phyloP scores from a whole-genome alignment of 495 filamentous ascomycete species.

The Aspergillus diversus region DNA sequence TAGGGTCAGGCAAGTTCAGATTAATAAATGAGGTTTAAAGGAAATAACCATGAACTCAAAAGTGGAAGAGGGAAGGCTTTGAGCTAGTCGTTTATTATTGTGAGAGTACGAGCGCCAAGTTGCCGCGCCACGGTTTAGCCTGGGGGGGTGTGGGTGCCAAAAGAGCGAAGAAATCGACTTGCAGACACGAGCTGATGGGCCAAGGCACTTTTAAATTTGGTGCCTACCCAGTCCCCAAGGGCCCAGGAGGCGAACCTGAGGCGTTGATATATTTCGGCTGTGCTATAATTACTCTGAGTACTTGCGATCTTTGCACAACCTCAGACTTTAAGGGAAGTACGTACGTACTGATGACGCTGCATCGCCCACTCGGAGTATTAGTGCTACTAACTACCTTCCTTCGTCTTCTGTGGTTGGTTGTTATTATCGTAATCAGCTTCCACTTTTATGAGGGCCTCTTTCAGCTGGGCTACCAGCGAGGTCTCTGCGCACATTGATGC shows the following conservation, averaged over 20 bases:
- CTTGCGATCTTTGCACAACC: no score
- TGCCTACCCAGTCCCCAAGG: background rate
- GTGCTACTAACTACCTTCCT: no score
- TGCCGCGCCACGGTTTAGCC: constrained; percentile 1
- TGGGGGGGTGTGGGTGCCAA: background rate
- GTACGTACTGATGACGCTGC: no score
- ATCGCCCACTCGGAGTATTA: no score
- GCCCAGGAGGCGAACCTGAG: background rate
- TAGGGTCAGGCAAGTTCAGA: background rate
- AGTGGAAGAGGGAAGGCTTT: background rate
- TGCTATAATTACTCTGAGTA: no score
- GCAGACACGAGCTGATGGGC: background rate
- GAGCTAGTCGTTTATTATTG: background rate
- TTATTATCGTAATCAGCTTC: no score
- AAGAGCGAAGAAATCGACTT: background rate
- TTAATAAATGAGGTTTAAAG: constrained; percentile 10
- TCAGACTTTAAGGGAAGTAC: no score
- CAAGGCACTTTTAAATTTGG: background rate
- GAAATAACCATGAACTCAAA: background rate
- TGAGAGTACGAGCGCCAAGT: background rate
- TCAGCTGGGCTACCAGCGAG: no score
- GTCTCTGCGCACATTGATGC: background rate
- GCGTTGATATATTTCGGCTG: background rate
- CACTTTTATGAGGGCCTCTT: no score
- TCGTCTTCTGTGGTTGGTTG: no score